Percentiles rank a stretch among this genome's conserved stretches.
Conservation (phyloP, 495 filamentous ascomycete genomes). For the Immersiella caudata region DNA sequence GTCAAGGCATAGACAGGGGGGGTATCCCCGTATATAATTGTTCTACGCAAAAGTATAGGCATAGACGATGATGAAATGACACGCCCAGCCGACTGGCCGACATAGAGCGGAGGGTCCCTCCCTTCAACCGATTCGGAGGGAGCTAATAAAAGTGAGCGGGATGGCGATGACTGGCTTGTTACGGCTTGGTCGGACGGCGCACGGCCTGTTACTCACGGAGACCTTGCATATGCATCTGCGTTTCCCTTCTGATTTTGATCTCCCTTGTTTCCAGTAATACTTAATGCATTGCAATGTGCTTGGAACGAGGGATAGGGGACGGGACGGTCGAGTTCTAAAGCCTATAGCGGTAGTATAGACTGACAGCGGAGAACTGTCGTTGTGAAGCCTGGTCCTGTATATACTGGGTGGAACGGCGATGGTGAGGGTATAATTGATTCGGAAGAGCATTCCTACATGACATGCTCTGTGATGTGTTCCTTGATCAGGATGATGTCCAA, state of each 20-base stretch:
- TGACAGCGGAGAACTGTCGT: background rate
- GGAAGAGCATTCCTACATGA: background rate
- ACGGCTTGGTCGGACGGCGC: background rate
- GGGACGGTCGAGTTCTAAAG: background rate
- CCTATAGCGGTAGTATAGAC: background rate
- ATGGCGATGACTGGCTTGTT: background rate
- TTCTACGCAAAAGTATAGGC: background rate
- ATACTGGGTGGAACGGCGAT: background rate
- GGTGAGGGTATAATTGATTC: background rate
- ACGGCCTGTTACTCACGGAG: background rate
- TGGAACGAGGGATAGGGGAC: background rate
- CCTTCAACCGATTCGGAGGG: slow-evolving; percentile 4
- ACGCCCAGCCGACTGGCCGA: background rate
- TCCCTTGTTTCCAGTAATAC: background rate
- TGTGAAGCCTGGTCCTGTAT: background rate
- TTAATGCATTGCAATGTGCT: background rate
- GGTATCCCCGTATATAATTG: background rate
- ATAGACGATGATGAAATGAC: slow-evolving; percentile 1
- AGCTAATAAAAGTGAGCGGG: slow-evolving; percentile 1
- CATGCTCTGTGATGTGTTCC: too few species aligned
- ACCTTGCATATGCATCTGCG: background rate
- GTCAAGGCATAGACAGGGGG: slow-evolving; percentile 71
- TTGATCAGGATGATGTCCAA: too few species aligned
- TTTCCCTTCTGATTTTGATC: background rate
- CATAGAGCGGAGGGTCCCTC: slow-evolving; percentile 7